These are phyloP conservation scores for Candida insectorum DNA, from an alignment of 805 yeast species.

Conservation along the genomic window DNA sequence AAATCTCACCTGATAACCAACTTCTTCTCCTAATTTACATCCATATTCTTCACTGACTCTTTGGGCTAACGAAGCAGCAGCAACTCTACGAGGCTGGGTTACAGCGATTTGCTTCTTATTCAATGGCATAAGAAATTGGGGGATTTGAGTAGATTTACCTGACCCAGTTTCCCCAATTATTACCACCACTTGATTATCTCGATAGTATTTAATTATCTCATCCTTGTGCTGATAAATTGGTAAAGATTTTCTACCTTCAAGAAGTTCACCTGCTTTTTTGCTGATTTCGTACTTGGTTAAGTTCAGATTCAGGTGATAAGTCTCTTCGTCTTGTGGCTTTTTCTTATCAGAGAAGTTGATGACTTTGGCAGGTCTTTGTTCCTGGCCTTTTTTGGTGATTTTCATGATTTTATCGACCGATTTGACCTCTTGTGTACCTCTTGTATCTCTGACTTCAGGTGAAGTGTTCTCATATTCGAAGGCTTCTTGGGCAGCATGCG, in stretches of 20 bases:
- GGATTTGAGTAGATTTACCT: slow-evolving; percentile 96
- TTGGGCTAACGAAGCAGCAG: slow-evolving; percentile 89
- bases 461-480: neutral
- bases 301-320: slow-evolving; percentile 7
- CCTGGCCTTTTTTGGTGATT: no score
- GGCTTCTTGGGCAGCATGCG: no score
- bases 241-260: slow-evolving; percentile 48
- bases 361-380: slow-evolving; percentile 2
- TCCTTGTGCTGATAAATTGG: slow-evolving; percentile 77
- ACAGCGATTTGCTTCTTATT: slow-evolving; percentile 68
- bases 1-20: slow-evolving; percentile 92
- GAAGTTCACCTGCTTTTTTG: slow-evolving; percentile 33
- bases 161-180: slow-evolving; percentile 97
- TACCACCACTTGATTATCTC: slow-evolving; percentile 63
- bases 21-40: slow-evolving; percentile 68
- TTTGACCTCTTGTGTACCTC: neutral
- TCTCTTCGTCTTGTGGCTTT: slow-evolving; percentile 22
- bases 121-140: slow-evolving; percentile 74
- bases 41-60: slow-evolving; percentile 92
- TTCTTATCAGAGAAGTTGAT: slow-evolving; percentile 25
- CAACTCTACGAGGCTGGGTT: slow-evolving; percentile 97
- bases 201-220: slow-evolving; percentile 54
- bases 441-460: neutral
- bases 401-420: neutral
- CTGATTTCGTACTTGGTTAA: slow-evolving; percentile 22